A percentile compares a stretch with the other conserved stretches of the same genome.
phyloP scores from a whole-genome alignment of 1,284 basidiomycete species.

The Leccinum subspadiceum region DNA sequence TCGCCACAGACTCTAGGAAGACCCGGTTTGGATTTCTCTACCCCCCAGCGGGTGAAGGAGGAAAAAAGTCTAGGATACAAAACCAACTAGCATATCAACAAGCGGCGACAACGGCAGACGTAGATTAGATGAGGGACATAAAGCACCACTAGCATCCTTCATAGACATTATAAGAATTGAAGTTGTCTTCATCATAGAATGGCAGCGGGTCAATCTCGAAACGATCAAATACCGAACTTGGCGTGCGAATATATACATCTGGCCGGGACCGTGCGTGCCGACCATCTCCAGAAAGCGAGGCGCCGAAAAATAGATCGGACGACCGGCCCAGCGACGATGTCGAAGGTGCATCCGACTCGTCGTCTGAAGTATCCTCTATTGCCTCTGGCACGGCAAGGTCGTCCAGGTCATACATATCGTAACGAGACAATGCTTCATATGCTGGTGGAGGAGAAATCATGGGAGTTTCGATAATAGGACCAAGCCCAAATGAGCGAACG shows the following conservation, averaged over 20 bases:
- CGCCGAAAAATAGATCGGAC: conserved; percentile 43
- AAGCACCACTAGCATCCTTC: conserved; percentile 56
- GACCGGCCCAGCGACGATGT: conserved; percentile 60
- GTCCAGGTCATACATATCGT: conserved; percentile 59
- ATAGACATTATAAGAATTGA: conserved; percentile 48
- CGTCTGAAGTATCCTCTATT: conserved; percentile 79
- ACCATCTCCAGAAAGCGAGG: conserved; percentile 50
- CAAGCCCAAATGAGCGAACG: conserved; percentile 46
- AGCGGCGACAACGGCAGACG: conserved; percentile 16
- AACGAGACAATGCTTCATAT: conserved; percentile 61
- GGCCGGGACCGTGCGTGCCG: conserved; percentile 44
- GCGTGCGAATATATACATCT: conserved; percentile 60
- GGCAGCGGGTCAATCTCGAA: conserved; percentile 69
- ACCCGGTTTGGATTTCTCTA: neutral
- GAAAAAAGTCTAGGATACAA: conserved; percentile 25
- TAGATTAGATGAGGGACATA: conserved; percentile 34
- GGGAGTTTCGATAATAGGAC: conserved; percentile 39
- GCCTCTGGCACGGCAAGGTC: conserved; percentile 70
- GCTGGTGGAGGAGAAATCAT: conserved; percentile 39
- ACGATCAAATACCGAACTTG: conserved; percentile 57
- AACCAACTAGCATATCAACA: conserved; percentile 30
- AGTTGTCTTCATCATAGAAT: conserved; percentile 51
- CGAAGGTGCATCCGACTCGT: conserved; percentile 69
- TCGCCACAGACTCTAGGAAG: conserved; percentile 11
- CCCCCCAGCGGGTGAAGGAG: neutral